phyloP scores from a whole-genome alignment of 2,329 filamentous ascomycete species.

The Paecilomyces sp. region DNA sequence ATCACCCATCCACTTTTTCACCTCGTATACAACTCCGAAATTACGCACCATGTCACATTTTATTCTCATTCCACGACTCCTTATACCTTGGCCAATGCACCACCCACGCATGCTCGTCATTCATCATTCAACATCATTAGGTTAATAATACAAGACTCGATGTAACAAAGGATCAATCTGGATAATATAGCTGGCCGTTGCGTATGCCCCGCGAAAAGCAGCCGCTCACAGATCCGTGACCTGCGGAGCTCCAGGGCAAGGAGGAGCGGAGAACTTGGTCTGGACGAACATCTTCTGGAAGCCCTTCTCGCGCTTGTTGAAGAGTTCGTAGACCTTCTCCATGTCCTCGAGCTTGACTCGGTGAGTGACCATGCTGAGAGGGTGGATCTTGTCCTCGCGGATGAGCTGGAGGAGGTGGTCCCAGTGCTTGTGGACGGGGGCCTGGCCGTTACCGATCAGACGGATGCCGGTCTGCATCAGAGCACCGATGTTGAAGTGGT shows the following conservation, averaged over 20 bases:
- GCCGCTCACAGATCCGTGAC: slow-evolving; percentile 35
- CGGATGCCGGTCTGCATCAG: slow-evolving; percentile 83
- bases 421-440: slow-evolving; percentile 80
- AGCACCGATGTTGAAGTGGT: slow-evolving; percentile 76
- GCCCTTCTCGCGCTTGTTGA: slow-evolving; percentile 47
- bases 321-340: slow-evolving; percentile 58
- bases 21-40: no score
- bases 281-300: slow-evolving; percentile 76
- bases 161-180: no score
- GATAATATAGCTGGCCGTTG: no score
- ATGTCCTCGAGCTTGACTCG: slow-evolving; percentile 68
- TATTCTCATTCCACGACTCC: no score
- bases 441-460: slow-evolving; percentile 62
- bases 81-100: no score
- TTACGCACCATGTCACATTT: no score
- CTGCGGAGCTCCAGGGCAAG: slow-evolving; percentile 42
- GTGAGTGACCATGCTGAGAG: slow-evolving; percentile 73
- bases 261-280: slow-evolving; percentile 51
- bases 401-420: slow-evolving; percentile 65
- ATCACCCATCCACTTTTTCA: no score
- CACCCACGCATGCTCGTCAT: no score
- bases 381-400: slow-evolving; percentile 61
- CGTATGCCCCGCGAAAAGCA: no score
- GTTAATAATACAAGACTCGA: no score
- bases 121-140: no score